phyloP scores from a whole-genome alignment of 805 yeast genomes.

The Wickerhamiella sorbophila region DNA sequence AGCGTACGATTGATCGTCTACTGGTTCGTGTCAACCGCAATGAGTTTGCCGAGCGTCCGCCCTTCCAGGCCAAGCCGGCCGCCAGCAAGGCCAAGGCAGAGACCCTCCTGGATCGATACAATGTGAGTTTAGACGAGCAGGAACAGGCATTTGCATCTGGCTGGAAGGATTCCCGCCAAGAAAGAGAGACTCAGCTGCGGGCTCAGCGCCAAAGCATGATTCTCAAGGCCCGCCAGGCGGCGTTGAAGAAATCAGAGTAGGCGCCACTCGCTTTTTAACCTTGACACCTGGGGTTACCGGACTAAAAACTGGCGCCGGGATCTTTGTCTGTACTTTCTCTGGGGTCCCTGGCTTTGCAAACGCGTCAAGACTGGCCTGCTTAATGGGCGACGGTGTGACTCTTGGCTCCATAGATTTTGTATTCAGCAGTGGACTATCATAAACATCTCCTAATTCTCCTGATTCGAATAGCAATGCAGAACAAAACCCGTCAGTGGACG shows the following conservation, averaged over 20 bases:
- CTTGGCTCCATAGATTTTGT: too few species aligned
- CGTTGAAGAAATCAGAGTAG: conserved; percentile 7
- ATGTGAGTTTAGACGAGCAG: conserved; percentile 23
- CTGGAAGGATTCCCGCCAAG: conserved; percentile 33
- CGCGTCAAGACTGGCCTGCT: too few species aligned
- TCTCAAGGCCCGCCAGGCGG: conserved; percentile 38
- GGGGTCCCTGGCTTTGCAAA: too few species aligned
- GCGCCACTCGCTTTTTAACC: conserved; percentile 1
- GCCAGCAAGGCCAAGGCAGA: conserved; percentile 3
- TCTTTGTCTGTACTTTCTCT: too few species aligned
- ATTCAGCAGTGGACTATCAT: too few species aligned
- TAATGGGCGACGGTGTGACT: too few species aligned
- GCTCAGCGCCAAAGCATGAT: conserved; percentile 45
- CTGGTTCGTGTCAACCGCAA: conserved; percentile 45
- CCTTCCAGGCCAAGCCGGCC: not conserved
- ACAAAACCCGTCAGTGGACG: conserved; percentile 90
- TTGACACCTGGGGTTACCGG: too few species aligned
- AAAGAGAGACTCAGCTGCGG: conserved; percentile 32
- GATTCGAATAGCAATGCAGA: conserved; percentile 45
- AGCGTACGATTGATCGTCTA: conserved; percentile 59
- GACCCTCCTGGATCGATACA: conserved; percentile 31
- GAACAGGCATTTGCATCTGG: conserved; percentile 2
- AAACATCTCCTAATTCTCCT: conserved; percentile 39
- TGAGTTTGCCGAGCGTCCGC: conserved; percentile 20
- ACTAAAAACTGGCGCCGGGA: too few species aligned